Evolutionary conservation across 1,284 basidiomycete species (phyloP).

Genomic region (Ustilago shanxiensis): DNA sequence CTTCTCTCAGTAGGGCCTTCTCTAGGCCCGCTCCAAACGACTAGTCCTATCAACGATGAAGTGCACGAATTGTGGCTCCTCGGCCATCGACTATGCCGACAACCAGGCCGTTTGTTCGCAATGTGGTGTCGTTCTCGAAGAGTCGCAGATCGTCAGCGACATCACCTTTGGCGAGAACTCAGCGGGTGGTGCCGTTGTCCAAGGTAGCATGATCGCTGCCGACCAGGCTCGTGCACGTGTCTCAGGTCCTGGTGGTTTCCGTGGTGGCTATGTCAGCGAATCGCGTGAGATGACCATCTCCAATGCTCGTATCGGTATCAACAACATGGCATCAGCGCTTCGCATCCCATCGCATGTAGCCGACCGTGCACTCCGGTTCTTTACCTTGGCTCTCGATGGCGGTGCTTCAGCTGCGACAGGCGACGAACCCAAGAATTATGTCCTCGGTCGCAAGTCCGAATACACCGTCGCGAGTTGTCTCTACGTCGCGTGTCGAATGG

Average conservation of each 20-base stretch:
- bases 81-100: constrained; percentile 61
- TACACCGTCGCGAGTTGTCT: constrained; percentile 96
- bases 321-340: constrained; percentile 82
- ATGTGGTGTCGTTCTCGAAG: constrained; percentile 80
- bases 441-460: constrained; percentile 82
- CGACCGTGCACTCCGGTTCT: constrained; percentile 86
- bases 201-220: constrained; percentile 92
- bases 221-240: constrained; percentile 77
- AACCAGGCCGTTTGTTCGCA: constrained; percentile 63
- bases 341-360: constrained; percentile 83
- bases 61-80: constrained; percentile 64
- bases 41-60: constrained; percentile 39
- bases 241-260: constrained; percentile 64
- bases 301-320: constrained; percentile 85
- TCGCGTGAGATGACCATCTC: constrained; percentile 85
- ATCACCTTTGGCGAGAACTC: constrained; percentile 94
- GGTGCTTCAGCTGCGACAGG: constrained; percentile 57
- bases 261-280: constrained; percentile 65
- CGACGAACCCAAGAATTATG: constrained; percentile 66
- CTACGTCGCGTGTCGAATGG: constrained; percentile 92
- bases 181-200: constrained; percentile 91
- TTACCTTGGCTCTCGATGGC: constrained; percentile 92
- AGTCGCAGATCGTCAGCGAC: constrained; percentile 92
- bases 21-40: neutral
- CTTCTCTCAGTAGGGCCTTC: neutral